A percentile compares a stretch with the other conserved stretches of the same genome.
These are phyloP conservation scores for Aurinia saxatilis DNA, from an alignment of 345 rosid genomes.

Conservation along the genomic window DNA sequence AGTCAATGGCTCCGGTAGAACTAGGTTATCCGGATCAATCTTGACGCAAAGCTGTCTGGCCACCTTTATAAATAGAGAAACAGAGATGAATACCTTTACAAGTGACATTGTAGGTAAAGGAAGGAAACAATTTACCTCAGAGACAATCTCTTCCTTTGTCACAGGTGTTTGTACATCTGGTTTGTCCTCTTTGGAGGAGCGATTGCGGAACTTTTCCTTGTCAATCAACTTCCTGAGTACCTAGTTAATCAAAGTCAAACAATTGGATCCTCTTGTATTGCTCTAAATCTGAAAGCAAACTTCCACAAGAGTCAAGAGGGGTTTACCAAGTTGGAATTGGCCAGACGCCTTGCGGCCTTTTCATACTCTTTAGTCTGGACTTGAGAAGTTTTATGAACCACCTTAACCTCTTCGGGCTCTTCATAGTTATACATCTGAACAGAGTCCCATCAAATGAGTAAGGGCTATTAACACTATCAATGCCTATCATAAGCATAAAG, in stretches of 20 bases:
- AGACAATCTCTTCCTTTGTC: constrained; percentile 60
- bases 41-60: constrained; percentile 75
- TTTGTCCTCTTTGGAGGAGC: constrained; percentile 67
- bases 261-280: too few relatives aligned
- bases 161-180: constrained; percentile 61
- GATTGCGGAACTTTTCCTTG: constrained; percentile 53
- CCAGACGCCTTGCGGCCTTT: constrained; percentile 71
- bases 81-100: neutral
- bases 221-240: constrained; percentile 55
- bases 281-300: neutral
- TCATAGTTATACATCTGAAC: constrained; percentile 57
- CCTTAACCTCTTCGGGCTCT: constrained; percentile 75
- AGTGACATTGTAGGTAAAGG: too few relatives aligned
- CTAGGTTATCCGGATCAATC: constrained; percentile 64
- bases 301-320: constrained; percentile 3
- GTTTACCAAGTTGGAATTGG: constrained; percentile 52
- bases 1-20: constrained; percentile 53
- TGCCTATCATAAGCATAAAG: too few relatives aligned
- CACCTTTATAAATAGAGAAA: constrained; percentile 36
- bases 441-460: neutral
- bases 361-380: constrained; percentile 58
- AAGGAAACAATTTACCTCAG: constrained; percentile 46
- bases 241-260: constrained; percentile 29
- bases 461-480: too few relatives aligned
- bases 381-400: constrained; percentile 41